Evolutionary conservation across 2,329 filamentous ascomycete genomes (phyloP).

Genomic region (Metarhizium brunneum): DNA sequence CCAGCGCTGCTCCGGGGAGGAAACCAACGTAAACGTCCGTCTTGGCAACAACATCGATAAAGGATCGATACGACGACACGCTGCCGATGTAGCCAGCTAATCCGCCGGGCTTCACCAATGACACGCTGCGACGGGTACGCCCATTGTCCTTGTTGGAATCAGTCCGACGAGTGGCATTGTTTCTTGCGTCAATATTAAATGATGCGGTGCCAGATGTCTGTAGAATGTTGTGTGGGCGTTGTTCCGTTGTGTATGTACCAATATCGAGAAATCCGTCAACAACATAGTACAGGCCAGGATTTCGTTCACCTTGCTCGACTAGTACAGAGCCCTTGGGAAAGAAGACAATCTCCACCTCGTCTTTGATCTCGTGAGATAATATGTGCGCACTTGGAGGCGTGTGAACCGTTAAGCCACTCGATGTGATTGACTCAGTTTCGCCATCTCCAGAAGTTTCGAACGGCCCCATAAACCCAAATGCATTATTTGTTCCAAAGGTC

Average conservation of each 20-base stretch:
- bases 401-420: slow-evolving; percentile 52
- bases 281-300: slow-evolving; percentile 93
- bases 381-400: slow-evolving; percentile 55
- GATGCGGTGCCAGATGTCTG: slow-evolving; percentile 17
- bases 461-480: slow-evolving; percentile 84
- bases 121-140: slow-evolving; percentile 56
- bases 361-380: slow-evolving; percentile 70
- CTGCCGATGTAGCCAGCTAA: slow-evolving; percentile 91
- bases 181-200: slow-evolving; percentile 6
- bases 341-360: slow-evolving; percentile 94
- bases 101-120: slow-evolving; percentile 87
- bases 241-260: slow-evolving; percentile 51
- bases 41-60: slow-evolving; percentile 93
- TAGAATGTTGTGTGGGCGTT: slow-evolving; percentile 22
- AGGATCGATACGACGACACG: slow-evolving; percentile 89
- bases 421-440: slow-evolving; percentile 79
- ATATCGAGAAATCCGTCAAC: slow-evolving; percentile 96
- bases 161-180: background rate
- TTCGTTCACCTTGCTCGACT: slow-evolving; percentile 94
- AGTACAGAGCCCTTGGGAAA: slow-evolving; percentile 91
- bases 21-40: slow-evolving; percentile 98
- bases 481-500: slow-evolving; percentile 64
- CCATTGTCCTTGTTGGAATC: slow-evolving; percentile 29
- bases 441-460: slow-evolving; percentile 68
- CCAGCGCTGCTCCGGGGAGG: slow-evolving; percentile 72